Conservation (phyloP, 768 basidiomycete species). For the Sistotremastrum niveocremeum region DNA sequence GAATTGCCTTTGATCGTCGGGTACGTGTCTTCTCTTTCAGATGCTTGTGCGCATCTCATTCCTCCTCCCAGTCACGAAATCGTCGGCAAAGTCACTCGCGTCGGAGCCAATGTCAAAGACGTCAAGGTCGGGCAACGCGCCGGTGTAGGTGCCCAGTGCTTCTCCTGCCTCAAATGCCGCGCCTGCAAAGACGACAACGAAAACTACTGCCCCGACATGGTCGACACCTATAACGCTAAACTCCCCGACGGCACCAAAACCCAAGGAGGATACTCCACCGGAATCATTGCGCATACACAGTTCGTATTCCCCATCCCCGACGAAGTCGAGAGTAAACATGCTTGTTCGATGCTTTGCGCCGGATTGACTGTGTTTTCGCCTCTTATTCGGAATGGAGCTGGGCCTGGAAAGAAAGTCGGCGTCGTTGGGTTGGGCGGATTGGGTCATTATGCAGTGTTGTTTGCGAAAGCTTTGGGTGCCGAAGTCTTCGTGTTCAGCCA, state of each 20-base stretch:
- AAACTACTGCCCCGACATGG: slow-evolving; percentile 37
- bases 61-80: slow-evolving; percentile 41
- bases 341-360: slow-evolving; percentile 52
- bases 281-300: slow-evolving; percentile 31
- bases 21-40: neutral
- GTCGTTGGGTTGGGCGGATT: slow-evolving; percentile 55
- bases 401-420: slow-evolving; percentile 52
- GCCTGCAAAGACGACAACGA: slow-evolving; percentile 38
- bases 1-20: slow-evolving; percentile 17
- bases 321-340: slow-evolving; percentile 33
- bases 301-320: slow-evolving; percentile 51
- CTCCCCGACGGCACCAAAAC: slow-evolving; percentile 29
- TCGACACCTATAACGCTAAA: slow-evolving; percentile 28
- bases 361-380: slow-evolving; percentile 55
- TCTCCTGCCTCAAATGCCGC: slow-evolving; percentile 35
- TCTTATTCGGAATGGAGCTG: slow-evolving; percentile 35
- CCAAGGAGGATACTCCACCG: slow-evolving; percentile 36
- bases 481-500: slow-evolving; percentile 49
- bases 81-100: slow-evolving; percentile 35
- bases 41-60: slow-evolving; percentile 11
- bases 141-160: slow-evolving; percentile 39
- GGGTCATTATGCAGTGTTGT: slow-evolving; percentile 27
- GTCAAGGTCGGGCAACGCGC: slow-evolving; percentile 46
- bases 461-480: slow-evolving; percentile 41
- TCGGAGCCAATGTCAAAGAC: slow-evolving; percentile 39